A percentile compares a stretch with the other conserved stretches of the same genome.
Conservation (phyloP, 2,329 filamentous ascomycete genomes). For the Penicillium decumbens region DNA sequence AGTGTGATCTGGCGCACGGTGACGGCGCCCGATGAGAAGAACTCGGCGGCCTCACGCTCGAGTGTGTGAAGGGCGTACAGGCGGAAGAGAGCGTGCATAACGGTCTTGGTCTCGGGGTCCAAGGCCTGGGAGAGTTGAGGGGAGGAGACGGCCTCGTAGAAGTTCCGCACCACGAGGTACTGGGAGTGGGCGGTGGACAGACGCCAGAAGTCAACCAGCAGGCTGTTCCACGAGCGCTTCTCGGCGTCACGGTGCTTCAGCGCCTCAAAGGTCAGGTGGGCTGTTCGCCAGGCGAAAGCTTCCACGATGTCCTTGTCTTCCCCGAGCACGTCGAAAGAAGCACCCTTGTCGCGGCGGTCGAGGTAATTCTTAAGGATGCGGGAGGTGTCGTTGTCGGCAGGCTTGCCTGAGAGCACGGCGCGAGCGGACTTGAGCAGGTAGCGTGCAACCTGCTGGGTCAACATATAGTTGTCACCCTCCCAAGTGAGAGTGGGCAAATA, state of each 20-base stretch:
- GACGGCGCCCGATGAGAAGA: conserved; percentile 65
- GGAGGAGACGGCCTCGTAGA: conserved; percentile 64
- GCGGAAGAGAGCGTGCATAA: conserved; percentile 64
- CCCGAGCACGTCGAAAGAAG: conserved; percentile 69
- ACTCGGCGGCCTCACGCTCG: conserved; percentile 65
- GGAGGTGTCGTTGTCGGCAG: conserved; percentile 64
- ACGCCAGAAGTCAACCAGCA: conserved; percentile 73
- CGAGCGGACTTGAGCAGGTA: conserved; percentile 74
- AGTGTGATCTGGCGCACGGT: conserved; percentile 69
- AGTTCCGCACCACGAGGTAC: conserved; percentile 74
- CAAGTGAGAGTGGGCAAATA: conserved; percentile 68
- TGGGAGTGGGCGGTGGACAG: conserved; percentile 70
- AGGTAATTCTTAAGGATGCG: conserved; percentile 63
- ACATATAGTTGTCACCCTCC: conserved; percentile 80
- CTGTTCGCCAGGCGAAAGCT: conserved; percentile 70
- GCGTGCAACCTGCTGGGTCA: conserved; percentile 72
- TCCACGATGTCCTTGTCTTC: conserved; percentile 65
- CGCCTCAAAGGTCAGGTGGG: conserved; percentile 70
- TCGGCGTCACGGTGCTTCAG: conserved; percentile 69
- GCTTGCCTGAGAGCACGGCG: conserved; percentile 61
- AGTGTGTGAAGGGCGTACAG: conserved; percentile 63
- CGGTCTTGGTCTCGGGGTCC: conserved; percentile 52
- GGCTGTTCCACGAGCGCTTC: conserved; percentile 71
- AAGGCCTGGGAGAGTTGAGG: conserved; percentile 51
- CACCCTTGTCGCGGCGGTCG: conserved; percentile 62